Evolutionary conservation across 2,329 filamentous ascomycete genomes (phyloP).

Genomic region (Magnaporthiopsis poae): DNA sequence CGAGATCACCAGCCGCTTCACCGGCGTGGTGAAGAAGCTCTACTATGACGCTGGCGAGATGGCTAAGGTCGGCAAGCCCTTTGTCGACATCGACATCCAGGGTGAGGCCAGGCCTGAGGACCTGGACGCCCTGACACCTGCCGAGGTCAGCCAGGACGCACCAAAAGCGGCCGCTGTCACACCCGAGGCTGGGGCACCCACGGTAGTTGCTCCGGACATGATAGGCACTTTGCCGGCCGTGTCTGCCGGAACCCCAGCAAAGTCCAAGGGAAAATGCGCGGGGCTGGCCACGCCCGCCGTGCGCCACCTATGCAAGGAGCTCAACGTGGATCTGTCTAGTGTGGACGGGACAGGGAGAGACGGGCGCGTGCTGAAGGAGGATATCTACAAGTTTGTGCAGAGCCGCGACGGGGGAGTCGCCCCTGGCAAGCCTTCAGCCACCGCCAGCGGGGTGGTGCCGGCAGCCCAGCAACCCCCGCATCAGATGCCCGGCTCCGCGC

Average conservation of each 20-base stretch:
- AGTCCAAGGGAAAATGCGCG: conserved; percentile 52
- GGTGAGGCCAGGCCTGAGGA: conserved; percentile 56
- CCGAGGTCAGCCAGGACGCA: conserved; percentile 12
- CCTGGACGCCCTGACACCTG: conserved; percentile 28
- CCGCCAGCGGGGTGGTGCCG: background rate
- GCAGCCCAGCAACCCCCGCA: background rate
- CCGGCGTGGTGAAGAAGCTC: conserved; percentile 89
- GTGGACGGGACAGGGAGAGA: conserved; percentile 81
- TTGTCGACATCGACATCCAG: conserved; percentile 90
- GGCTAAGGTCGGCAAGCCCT: conserved; percentile 85
- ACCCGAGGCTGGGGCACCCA: background rate
- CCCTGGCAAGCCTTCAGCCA: conserved; percentile 10
- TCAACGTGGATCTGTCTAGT: conserved; percentile 66
- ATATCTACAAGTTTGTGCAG: conserved; percentile 65
- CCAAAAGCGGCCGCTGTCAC: background rate
- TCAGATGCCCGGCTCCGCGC: conserved; percentile 19
- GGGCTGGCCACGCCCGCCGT: conserved; percentile 85
- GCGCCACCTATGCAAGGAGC: conserved; percentile 72
- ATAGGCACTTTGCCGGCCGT: conserved; percentile 2
- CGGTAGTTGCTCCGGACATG: conserved; percentile 6
- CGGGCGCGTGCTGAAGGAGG: conserved; percentile 84
- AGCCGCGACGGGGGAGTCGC: conserved; percentile 31
- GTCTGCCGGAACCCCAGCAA: background rate
- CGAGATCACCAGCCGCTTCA: conserved; percentile 90
- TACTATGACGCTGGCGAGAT: conserved; percentile 94